phyloP scores from a whole-genome alignment of 805 yeast species.

The Ogataea saltuana region DNA sequence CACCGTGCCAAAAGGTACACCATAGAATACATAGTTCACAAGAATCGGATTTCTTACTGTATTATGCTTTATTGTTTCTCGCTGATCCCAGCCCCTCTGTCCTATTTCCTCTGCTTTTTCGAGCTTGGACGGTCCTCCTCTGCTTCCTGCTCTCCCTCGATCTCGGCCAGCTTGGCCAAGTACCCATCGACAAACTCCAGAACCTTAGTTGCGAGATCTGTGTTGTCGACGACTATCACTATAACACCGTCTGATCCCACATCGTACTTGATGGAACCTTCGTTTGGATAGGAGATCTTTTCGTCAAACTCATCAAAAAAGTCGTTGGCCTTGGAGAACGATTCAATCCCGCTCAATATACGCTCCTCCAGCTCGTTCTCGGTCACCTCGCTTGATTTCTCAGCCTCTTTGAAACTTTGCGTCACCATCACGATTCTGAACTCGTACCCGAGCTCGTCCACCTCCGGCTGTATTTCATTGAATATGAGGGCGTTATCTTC shows the following conservation, averaged over 20 bases:
- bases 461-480: conserved; percentile 23
- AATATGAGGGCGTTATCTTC: conserved; percentile 12
- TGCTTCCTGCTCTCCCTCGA: conserved; percentile 16
- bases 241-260: conserved; percentile 63
- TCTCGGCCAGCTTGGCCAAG: background rate
- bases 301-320: conserved; percentile 57
- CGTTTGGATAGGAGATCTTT: conserved; percentile 53
- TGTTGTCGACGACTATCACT: conserved; percentile 51
- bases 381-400: conserved; percentile 33
- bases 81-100: background rate
- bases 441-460: conserved; percentile 46
- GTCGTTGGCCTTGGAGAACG: conserved; percentile 48
- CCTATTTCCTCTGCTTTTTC: conserved; percentile 16
- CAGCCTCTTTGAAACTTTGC: conserved; percentile 24
- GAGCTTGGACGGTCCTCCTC: conserved; percentile 6
- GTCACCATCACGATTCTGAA: conserved; percentile 46
- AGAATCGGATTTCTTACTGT: too few species aligned
- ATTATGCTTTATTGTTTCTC: too few species aligned
- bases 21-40: too few species aligned
- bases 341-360: conserved; percentile 44
- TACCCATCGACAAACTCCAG: conserved; percentile 42
- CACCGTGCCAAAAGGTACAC: too few species aligned
- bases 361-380: conserved; percentile 49
- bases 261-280: conserved; percentile 55
- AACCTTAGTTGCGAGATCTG: conserved; percentile 39